Conservation (phyloP, 2,329 filamentous ascomycete species). For the Botryosphaeria agaves region DNA sequence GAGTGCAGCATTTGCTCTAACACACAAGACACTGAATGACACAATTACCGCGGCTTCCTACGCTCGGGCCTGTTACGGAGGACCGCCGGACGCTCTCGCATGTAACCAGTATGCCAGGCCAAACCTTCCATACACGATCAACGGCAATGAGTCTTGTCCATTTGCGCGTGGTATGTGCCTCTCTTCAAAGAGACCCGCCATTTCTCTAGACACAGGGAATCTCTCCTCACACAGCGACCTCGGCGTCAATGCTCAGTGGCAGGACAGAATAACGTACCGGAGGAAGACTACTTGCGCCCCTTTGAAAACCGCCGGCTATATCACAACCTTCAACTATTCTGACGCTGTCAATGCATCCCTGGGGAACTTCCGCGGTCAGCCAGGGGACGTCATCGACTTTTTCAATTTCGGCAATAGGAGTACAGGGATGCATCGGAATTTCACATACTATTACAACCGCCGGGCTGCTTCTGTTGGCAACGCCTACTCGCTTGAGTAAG, state of each 20-base stretch:
- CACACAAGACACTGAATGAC: background rate
- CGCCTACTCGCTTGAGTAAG: too few relatives aligned
- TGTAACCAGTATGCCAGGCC: constrained; percentile 1
- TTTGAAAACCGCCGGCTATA: background rate
- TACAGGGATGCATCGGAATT: background rate
- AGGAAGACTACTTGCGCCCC: constrained; percentile 1
- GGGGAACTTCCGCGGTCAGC: background rate
- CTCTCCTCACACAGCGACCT: constrained; percentile 1
- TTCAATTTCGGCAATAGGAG: background rate
- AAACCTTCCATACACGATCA: background rate
- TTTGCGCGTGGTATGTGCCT: constrained; percentile 1
- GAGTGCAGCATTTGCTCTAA: background rate
- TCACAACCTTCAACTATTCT: background rate
- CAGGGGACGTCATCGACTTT: background rate
- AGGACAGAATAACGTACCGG: constrained; percentile 1
- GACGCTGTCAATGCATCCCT: background rate
- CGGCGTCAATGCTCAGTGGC: constrained; percentile 1
- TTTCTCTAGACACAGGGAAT: constrained; percentile 2
- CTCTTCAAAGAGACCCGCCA: constrained; percentile 1
- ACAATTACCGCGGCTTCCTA: background rate
- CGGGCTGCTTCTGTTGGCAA: too few relatives aligned
- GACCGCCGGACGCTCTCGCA: background rate
- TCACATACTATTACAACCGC: background rate
- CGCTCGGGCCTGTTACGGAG: constrained; percentile 1
- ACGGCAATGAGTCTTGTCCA: constrained; percentile 1